Base-by-base conservation (phyloP, 441 rosid genomes). In the Bocquillonia castaneifolia region DNA sequence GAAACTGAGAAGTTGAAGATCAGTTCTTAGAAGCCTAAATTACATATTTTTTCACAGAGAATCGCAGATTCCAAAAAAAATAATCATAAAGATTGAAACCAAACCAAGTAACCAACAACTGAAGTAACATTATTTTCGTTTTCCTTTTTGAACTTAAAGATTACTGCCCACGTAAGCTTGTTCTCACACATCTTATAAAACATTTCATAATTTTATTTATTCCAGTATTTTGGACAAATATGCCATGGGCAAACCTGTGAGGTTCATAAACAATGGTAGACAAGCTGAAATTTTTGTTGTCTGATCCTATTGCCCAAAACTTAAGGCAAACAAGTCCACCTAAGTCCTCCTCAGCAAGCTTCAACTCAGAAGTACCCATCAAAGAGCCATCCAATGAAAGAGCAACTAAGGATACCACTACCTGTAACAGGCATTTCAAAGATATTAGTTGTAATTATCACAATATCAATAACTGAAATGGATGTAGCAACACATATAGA, bases 201-300 rank as follows among this genome's bases (percentile, higher is more conserved):
- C 51, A 37, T 29, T 36, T 53, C 25, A 28, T 18, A 26, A 13
- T 3, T 69, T 34, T 23, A 22, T 48, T 20, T 56, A 17, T 22
- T 50, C 45, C 56, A 45, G 37, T 50, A 26, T 63, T 32, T 20
- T 18, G 5, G 64, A 47, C 44, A 57, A 55, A 32, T 20, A 62
- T 18, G 44, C 40, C 10, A 67, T 22, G 18, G 63, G 48, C 74
- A 55, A 57, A 92, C 98, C 92, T 85, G 86, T 95, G 99, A 68
- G 98, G 99, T 77, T 95, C 97, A 65, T 90, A 90, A 56, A 95
- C 85, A 61, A 92, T 77, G 39, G 99, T 95, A 50, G 93, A 84
- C 79, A 95, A 77, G 74, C 76, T 86, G 79, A 92, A 89, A 23
- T 79, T 76, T 72, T 83, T 91, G 65, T 80, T 82, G 70, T 80